Conservation (phyloP, 1,284 basidiomycete species). For the Phellinidium pouzarii region DNA sequence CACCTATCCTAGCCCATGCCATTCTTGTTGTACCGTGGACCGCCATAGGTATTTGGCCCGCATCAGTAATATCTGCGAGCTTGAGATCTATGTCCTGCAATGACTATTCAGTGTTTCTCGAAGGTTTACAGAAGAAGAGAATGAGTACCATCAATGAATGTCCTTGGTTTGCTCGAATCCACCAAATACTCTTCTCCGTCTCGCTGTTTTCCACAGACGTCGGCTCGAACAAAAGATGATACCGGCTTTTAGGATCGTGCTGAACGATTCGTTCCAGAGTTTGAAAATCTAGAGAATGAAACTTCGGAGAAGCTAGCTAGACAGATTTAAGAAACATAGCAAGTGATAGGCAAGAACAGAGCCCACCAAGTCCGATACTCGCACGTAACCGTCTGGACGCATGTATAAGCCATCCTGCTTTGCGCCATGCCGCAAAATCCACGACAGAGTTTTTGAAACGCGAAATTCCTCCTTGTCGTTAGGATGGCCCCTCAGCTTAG, state of each 20-base stretch:
- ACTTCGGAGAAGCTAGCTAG: slow-evolving; percentile 48
- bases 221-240: slow-evolving; percentile 56
- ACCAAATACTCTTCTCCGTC: slow-evolving; percentile 50
- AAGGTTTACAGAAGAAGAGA: neutral
- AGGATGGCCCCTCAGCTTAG: slow-evolving; percentile 5
- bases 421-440: slow-evolving; percentile 68
- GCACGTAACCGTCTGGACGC: slow-evolving; percentile 60
- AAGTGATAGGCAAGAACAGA: slow-evolving; percentile 6
- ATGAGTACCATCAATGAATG: slow-evolving; percentile 70
- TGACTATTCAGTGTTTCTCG: neutral
- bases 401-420: slow-evolving; percentile 51
- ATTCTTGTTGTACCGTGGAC: slow-evolving; percentile 70
- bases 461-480: slow-evolving; percentile 17
- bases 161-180: slow-evolving; percentile 92
- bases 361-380: slow-evolving; percentile 54
- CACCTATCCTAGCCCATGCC: slow-evolving; percentile 73
- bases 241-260: slow-evolving; percentile 74
- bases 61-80: slow-evolving; percentile 53
- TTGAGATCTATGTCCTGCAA: slow-evolving; percentile 60
- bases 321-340: neutral
- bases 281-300: slow-evolving; percentile 46
- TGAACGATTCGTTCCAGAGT: slow-evolving; percentile 67
- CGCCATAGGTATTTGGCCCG: slow-evolving; percentile 62
- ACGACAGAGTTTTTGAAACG: slow-evolving; percentile 58
- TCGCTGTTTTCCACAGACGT: slow-evolving; percentile 21